These are phyloP conservation scores for Diaporthe batatas DNA, from an alignment of 2,329 filamentous ascomycete species.

Conservation along the genomic window DNA sequence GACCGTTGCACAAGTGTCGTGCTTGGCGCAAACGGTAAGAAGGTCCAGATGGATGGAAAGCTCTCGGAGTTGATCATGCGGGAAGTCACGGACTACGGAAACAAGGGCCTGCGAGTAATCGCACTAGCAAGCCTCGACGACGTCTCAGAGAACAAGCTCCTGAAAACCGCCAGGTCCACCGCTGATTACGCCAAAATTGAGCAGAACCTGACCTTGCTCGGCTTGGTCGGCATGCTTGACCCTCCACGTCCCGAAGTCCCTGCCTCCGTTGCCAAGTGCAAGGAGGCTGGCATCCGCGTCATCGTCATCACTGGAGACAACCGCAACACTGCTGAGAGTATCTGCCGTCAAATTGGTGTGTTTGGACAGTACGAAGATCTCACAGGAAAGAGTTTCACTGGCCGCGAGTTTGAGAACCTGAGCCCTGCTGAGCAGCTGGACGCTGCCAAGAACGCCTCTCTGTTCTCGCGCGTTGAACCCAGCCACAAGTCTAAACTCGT, in stretches of 20 bases:
- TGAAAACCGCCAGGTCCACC: slow-evolving; percentile 83
- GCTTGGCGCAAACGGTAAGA: slow-evolving; percentile 82
- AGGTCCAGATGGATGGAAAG: slow-evolving; percentile 77
- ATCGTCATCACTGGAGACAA: slow-evolving; percentile 99
- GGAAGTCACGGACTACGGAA: slow-evolving; percentile 91
- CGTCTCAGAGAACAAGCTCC: slow-evolving; percentile 76
- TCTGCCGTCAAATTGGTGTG: slow-evolving; percentile 96
- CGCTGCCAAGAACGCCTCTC: slow-evolving; percentile 85
- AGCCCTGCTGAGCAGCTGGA: slow-evolving; percentile 83
- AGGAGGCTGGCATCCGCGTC: slow-evolving; percentile 92
- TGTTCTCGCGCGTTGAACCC: slow-evolving; percentile 97
- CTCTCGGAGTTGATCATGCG: slow-evolving; percentile 78
- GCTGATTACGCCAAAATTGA: slow-evolving; percentile 88
- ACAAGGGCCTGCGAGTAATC: slow-evolving; percentile 93
- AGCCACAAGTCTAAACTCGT: slow-evolving; percentile 98
- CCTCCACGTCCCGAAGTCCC: slow-evolving; percentile 94
- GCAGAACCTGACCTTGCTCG: slow-evolving; percentile 93
- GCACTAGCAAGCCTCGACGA: slow-evolving; percentile 89
- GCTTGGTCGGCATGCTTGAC: slow-evolving; percentile 96
- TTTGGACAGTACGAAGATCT: slow-evolving; percentile 87
- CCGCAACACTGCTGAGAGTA: slow-evolving; percentile 96
- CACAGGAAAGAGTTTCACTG: slow-evolving; percentile 92
- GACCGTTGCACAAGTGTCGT: slow-evolving; percentile 90
- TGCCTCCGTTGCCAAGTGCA: slow-evolving; percentile 87
- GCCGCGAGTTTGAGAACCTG: slow-evolving; percentile 92